These are phyloP conservation scores for Fraxinus nigra DNA, from an alignment of 305 asterid genomes.

Conservation along the genomic window DNA sequence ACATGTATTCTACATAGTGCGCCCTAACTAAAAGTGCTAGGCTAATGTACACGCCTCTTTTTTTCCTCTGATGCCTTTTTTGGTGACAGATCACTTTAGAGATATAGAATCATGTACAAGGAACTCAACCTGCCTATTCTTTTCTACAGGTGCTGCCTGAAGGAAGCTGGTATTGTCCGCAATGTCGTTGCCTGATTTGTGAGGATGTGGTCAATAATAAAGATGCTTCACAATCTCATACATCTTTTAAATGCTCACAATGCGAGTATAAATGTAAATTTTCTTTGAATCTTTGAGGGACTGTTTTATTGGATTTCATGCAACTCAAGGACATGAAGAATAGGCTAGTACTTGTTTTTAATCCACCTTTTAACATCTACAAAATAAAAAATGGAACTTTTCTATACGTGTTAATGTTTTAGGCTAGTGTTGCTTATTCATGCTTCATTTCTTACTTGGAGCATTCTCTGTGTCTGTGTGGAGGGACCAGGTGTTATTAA, in stretches of 20 bases:
- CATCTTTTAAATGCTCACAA: slow-evolving; percentile 67
- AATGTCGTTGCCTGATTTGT: slow-evolving; percentile 85
- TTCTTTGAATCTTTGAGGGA: slow-evolving; percentile 22
- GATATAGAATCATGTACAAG: slow-evolving; percentile 9
- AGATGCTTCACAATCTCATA: slow-evolving; percentile 44
- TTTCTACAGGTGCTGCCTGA: slow-evolving; percentile 84
- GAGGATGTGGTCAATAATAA: slow-evolving; percentile 55
- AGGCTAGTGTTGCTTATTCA: slow-evolving; percentile 11
- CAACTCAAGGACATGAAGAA: background rate
- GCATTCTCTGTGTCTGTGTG: background rate
- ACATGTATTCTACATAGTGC: background rate
- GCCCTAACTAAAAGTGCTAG: background rate
- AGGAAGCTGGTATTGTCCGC: slow-evolving; percentile 96
- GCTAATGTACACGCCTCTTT: background rate
- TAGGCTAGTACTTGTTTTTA: background rate
- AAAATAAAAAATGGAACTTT: background rate
- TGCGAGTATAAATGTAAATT: slow-evolving; percentile 78
- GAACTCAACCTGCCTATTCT: slow-evolving; percentile 25
- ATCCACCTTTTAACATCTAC: slow-evolving; percentile 4
- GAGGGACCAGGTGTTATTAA: background rate
- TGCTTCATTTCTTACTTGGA: background rate
- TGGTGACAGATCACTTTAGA: slow-evolving; percentile 20
- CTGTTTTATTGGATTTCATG: background rate
- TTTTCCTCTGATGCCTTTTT: slow-evolving; percentile 8
- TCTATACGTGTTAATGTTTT: slow-evolving; percentile 7